Base-by-base conservation (phyloP, 177 flowering plant genomes). In the Vitis hybrid region DNA sequence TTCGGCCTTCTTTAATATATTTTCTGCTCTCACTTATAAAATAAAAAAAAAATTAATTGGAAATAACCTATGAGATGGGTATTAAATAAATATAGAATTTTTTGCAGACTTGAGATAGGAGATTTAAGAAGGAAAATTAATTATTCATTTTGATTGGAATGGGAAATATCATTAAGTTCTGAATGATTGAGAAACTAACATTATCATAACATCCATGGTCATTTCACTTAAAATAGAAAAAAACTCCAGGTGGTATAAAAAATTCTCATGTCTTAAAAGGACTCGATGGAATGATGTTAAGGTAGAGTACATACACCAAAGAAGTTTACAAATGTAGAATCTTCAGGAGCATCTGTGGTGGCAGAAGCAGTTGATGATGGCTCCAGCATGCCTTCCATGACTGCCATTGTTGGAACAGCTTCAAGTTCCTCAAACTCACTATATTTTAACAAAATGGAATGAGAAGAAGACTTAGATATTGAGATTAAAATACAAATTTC, bases 381-480 rank as follows among this genome's bases (percentile, higher is more conserved):
- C 75, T 89, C 93, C 64, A 84, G 73, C 2, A 85, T 87, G n/a
- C 83, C 87, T 67, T 83, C 93, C 62, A 81, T 79, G 7, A 80
- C 78, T 0, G 88, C 78, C 71, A 76, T 72, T 55, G 83, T 75
- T 71, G 89, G 86, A 51, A 77, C 79, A 51, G 85, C 81, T 78
- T 87, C 90, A 51, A 86, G 83, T 70, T 87, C 89, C 74, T 84
- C 87, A 77, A 84, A 83, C 65, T 84, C 93, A 79, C 93, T 89
- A 66, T 70, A 78, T 18, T 21, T 13, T 10, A 56, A 65, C 1
- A 73, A 57, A 21, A 1, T 39, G 22, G 2, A 52, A 55, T 16
- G 9, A 51, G 11, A 57, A 2, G 1, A 48, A 18, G 12, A 55
- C 0, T 55, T n/a, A 26, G 29, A 10, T n/a, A 6, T 29, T 2